Percentiles rank a stretch among this genome's conserved stretches.
Conservation (phyloP, 306 rosid species). For the Urtica urens region DNA sequence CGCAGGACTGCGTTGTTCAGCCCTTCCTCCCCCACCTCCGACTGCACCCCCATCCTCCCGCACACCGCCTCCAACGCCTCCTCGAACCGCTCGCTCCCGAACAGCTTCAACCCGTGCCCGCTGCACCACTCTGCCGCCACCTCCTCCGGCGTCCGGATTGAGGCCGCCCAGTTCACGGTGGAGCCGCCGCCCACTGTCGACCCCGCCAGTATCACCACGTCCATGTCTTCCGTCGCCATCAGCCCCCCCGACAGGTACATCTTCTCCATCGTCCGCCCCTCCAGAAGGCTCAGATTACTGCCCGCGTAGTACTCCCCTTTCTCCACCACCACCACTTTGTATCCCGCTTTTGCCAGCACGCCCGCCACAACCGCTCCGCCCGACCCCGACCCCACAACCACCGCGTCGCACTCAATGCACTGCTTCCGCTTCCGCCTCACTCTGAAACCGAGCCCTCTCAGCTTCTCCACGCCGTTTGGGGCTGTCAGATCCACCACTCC, state of each 20-base stretch:
- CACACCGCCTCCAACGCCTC: slow-evolving; percentile 62
- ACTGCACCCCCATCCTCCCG: slow-evolving; percentile 61
- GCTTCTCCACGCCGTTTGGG: too few relatives aligned
- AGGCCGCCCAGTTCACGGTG: slow-evolving; percentile 63
- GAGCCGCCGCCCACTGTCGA: slow-evolving; percentile 90
- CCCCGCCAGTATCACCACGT: slow-evolving; percentile 43
- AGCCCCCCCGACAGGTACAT: slow-evolving; percentile 55
- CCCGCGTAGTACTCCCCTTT: slow-evolving; percentile 65
- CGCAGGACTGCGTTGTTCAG: slow-evolving; percentile 62
- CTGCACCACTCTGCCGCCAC: slow-evolving; percentile 59
- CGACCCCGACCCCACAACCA: slow-evolving; percentile 74
- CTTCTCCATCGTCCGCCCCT: slow-evolving; percentile 60
- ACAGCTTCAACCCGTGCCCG: slow-evolving; percentile 33
- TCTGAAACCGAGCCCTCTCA: too few relatives aligned
- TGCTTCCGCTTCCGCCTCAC: too few relatives aligned
- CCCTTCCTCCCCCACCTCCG: slow-evolving; percentile 51
- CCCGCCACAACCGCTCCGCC: slow-evolving; percentile 78
- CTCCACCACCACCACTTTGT: slow-evolving; percentile 66
- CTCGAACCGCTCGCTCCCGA: slow-evolving; percentile 44
- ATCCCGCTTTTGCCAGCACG: slow-evolving; percentile 58
- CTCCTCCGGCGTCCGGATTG: slow-evolving; percentile 50
- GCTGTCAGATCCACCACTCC: slow-evolving; percentile 36
- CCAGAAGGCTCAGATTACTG: slow-evolving; percentile 67
- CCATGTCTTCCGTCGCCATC: slow-evolving; percentile 51
- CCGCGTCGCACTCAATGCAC: slow-evolving; percentile 58